phyloP scores from a whole-genome alignment of 163 green algal species.

The Prototheca wickerhamii region DNA sequence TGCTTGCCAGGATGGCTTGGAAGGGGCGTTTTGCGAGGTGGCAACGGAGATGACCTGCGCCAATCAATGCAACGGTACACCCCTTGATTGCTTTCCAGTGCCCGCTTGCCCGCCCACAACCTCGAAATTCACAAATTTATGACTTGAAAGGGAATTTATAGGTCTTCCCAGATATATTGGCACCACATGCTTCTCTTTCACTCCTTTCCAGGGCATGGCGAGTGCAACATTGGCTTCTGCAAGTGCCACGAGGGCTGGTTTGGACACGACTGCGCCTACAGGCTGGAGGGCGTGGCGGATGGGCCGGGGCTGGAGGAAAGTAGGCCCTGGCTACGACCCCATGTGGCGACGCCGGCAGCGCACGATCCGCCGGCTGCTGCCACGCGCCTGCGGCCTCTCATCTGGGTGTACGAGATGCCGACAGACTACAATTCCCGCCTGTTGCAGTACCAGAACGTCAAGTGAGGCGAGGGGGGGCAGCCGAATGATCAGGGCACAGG shows the following conservation, averaged over 20 bases:
- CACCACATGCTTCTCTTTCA: too few species aligned
- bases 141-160: too few species aligned
- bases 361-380: background rate
- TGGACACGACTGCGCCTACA: conserved; percentile 36
- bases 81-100: too few species aligned
- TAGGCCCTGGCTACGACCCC: conserved; percentile 7
- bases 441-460: conserved; percentile 27
- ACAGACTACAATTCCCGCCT: conserved; percentile 37
- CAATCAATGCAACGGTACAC: conserved; percentile 43
- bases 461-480: background rate
- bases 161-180: too few species aligned
- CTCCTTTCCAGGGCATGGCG: conserved; percentile 39
- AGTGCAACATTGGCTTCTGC: conserved; percentile 60
- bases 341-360: conserved; percentile 18
- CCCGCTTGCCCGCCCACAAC: too few species aligned
- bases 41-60: conserved; percentile 34
- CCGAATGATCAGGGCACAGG: too few species aligned
- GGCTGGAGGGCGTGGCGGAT: background rate
- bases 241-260: conserved; percentile 44
- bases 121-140: too few species aligned
- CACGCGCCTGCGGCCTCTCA: conserved; percentile 35
- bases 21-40: conserved; percentile 34
- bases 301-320: too few species aligned
- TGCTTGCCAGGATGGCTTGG: conserved; percentile 42
- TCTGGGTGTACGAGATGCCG: conserved; percentile 67